Percentiles rank a stretch among this genome's conserved stretches.
Evolutionary conservation across 306 rosid genomes (phyloP).

Genomic region (Pyrus communis): DNA sequence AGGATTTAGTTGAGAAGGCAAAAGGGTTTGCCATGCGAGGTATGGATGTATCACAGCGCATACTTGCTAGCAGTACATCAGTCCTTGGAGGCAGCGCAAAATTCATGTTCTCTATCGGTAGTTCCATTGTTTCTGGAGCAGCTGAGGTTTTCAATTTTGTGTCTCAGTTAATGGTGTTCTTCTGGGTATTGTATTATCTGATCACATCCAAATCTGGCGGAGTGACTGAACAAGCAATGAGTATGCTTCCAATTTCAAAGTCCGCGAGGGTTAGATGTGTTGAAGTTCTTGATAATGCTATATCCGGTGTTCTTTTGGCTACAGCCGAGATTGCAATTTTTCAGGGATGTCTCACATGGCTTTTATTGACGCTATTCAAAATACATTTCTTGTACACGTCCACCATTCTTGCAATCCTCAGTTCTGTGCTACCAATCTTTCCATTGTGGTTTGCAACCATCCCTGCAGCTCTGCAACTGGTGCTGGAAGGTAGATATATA

Average conservation of each 20-base stretch:
- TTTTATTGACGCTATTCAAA: slow-evolving; percentile 58
- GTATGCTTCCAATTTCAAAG: slow-evolving; percentile 71
- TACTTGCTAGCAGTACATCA: slow-evolving; percentile 54
- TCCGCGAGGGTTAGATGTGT: slow-evolving; percentile 67
- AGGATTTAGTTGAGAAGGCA: slow-evolving; percentile 79
- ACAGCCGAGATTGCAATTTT: slow-evolving; percentile 82
- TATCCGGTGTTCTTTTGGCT: slow-evolving; percentile 81
- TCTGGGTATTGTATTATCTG: slow-evolving; percentile 87
- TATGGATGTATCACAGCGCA: slow-evolving; percentile 60
- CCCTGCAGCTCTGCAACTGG: slow-evolving; percentile 75
- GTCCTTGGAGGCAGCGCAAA: slow-evolving; percentile 73
- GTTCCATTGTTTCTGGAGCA: slow-evolving; percentile 80
- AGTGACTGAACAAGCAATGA: slow-evolving; percentile 83
- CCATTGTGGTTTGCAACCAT: slow-evolving; percentile 76
- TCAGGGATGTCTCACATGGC: slow-evolving; percentile 96
- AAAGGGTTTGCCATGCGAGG: slow-evolving; percentile 73
- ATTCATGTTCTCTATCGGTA: slow-evolving; percentile 53
- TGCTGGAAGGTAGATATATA: slow-evolving; percentile 77
- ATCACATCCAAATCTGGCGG: slow-evolving; percentile 95
- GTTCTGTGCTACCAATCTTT: slow-evolving; percentile 78
- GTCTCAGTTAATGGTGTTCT: slow-evolving; percentile 80
- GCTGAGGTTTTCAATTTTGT: slow-evolving; percentile 85
- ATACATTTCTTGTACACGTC: slow-evolving; percentile 92
- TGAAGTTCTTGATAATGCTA: slow-evolving; percentile 88
- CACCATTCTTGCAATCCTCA: slow-evolving; percentile 66